A percentile compares a stretch with the other conserved stretches of the same genome.
Conservation (phyloP, 192 early-diverging fungal species). For the Coemansia reversa region DNA sequence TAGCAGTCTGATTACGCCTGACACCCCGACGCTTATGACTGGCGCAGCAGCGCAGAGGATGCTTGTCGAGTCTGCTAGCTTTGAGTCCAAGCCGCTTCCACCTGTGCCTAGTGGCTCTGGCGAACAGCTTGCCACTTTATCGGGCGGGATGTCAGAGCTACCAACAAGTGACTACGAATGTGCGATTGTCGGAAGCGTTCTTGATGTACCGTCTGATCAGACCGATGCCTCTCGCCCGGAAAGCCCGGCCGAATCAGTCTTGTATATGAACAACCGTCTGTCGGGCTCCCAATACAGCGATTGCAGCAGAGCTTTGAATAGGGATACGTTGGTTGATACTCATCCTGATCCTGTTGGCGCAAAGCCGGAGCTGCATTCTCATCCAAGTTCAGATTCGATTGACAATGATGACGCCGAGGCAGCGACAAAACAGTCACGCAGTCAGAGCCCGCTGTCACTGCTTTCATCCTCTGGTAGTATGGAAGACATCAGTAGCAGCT, state of each 20-base stretch:
- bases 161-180: background rate
- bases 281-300: conserved; percentile 13
- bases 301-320: conserved; percentile 9
- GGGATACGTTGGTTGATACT: conserved; percentile 35
- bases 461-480: background rate
- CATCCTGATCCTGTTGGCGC: conserved; percentile 4
- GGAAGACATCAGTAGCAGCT: background rate
- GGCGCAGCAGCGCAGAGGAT: conserved; percentile 6
- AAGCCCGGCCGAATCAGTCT: conserved; percentile 8
- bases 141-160: background rate
- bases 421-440: background rate
- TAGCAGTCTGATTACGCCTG: conserved; percentile 8
- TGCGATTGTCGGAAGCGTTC: background rate
- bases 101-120: conserved; percentile 8
- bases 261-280: conserved; percentile 20
- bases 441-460: background rate
- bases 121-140: background rate
- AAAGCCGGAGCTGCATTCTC: background rate
- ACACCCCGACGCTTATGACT: conserved; percentile 7
- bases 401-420: background rate
- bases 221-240: background rate
- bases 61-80: conserved; percentile 13
- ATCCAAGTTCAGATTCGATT: background rate
- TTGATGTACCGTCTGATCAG: background rate
- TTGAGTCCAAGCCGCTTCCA: conserved; percentile 13